phyloP scores from a whole-genome alignment of 2,329 filamentous ascomycete genomes.

The Apiospora aurea region DNA sequence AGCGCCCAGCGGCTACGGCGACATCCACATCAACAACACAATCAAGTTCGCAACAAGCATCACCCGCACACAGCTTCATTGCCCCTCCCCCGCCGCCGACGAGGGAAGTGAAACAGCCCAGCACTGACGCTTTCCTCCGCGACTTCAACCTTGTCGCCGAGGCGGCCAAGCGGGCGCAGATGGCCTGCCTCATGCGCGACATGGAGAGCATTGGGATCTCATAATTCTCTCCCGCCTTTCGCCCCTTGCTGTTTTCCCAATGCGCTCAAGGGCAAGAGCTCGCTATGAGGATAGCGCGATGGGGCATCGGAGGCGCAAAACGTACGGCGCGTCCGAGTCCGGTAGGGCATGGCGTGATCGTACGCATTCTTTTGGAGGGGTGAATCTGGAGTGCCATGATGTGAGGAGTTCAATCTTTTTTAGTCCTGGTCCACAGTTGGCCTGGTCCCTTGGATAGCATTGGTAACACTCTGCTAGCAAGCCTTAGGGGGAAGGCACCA shows the following conservation, averaged over 20 bases:
- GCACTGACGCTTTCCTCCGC: constrained; percentile 69
- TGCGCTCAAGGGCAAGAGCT: background rate
- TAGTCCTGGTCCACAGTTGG: constrained; percentile 3
- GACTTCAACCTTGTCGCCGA: constrained; percentile 89
- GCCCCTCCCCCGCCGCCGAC: constrained; percentile 36
- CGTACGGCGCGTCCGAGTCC: constrained; percentile 17
- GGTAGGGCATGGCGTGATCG: constrained; percentile 11
- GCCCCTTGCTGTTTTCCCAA: background rate
- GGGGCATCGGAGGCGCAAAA: constrained; percentile 7
- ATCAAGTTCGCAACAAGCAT: constrained; percentile 29
- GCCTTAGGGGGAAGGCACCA: constrained; percentile 4
- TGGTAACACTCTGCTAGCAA: constrained; percentile 6
- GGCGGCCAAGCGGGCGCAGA: constrained; percentile 90
- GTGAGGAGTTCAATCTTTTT: constrained; percentile 21
- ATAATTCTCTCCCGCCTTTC: constrained; percentile 30
- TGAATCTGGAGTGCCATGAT: constrained; percentile 13
- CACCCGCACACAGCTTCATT: constrained; percentile 27
- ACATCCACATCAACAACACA: constrained; percentile 30
- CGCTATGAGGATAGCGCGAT: background rate
- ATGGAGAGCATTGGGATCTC: constrained; percentile 75
- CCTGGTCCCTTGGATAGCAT: constrained; percentile 10
- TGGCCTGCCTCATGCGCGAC: constrained; percentile 87
- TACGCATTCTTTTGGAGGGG: background rate
- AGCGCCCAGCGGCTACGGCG: constrained; percentile 1
- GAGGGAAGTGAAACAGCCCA: constrained; percentile 39